Evolutionary conservation across 2,329 filamentous ascomycete genomes (phyloP).

Genomic region (Cryphonectria radicalis): DNA sequence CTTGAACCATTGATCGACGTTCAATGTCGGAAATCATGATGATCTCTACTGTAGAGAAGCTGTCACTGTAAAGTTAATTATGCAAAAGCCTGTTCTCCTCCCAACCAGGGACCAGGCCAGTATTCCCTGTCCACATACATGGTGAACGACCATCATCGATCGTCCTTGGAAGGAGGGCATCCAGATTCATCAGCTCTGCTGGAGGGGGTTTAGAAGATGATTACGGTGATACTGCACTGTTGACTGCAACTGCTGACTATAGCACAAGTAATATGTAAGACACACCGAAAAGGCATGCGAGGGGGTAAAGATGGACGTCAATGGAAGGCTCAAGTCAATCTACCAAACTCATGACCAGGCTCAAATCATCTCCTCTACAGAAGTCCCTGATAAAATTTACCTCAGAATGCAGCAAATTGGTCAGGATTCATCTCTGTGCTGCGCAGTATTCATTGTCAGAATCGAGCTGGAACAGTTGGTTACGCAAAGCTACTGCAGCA

Average conservation of each 20-base stretch:
- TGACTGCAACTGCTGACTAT: not conserved
- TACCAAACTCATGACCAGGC: not conserved
- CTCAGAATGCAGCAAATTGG: not conserved
- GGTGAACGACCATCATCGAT: not conserved
- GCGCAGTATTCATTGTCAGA: not conserved
- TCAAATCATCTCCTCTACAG: not conserved
- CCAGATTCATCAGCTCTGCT: not conserved
- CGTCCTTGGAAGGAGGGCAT: not conserved
- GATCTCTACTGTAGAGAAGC: not conserved
- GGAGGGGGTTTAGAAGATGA: not conserved
- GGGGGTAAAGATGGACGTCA: not conserved
- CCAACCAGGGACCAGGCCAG: not conserved
- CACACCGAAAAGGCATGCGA: not conserved
- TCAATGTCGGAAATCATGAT: not conserved
- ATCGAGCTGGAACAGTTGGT: not conserved
- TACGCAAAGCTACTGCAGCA: not conserved
- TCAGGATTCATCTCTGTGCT: not conserved
- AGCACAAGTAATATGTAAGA: not conserved
- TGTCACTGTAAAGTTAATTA: not conserved
- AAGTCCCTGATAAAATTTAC: not conserved
- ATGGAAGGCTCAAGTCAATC: not conserved
- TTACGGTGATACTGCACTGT: not conserved
- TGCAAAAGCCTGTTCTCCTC: not conserved
- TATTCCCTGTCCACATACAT: not conserved
- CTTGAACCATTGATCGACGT: constrained; percentile 10